These are phyloP conservation scores for Aureobasidium sp. DNA, from an alignment of 2,329 filamentous ascomycete genomes.

Conservation along the genomic window DNA sequence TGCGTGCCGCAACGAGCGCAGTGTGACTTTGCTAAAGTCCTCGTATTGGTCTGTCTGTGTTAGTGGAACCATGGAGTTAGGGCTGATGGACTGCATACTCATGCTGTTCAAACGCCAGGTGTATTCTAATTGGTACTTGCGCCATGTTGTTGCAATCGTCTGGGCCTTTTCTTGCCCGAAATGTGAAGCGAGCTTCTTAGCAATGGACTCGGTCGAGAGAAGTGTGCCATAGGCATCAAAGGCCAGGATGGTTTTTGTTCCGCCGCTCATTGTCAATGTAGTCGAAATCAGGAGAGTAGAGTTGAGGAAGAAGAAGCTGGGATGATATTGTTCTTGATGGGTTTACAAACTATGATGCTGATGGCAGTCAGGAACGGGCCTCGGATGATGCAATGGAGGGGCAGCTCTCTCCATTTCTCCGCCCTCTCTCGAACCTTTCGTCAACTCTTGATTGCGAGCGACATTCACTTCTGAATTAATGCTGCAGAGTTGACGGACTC, in stretches of 20 bases:
- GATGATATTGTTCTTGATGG: not conserved
- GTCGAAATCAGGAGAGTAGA: not conserved
- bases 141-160: conserved; percentile 54
- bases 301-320: not conserved
- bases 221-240: conserved; percentile 74
- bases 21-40: conserved; percentile 57
- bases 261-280: not conserved
- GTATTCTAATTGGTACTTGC: conserved; percentile 68
- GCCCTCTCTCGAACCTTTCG: not conserved
- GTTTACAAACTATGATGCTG: not conserved
- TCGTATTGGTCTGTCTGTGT: conserved; percentile 49
- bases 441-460: not conserved
- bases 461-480: no score
- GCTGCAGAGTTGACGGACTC: no score
- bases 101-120: conserved; percentile 71
- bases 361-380: conserved; percentile 1
- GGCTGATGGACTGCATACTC: conserved; percentile 43
- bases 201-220: conserved; percentile 64
- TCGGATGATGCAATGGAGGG: conserved; percentile 12
- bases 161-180: conserved; percentile 53
- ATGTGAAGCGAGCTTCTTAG: conserved; percentile 49
- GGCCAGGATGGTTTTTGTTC: conserved; percentile 47
- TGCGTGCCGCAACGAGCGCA: conserved; percentile 56
- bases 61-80: not conserved
- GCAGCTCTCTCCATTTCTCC: conserved; percentile 1